Evolutionary conservation across 2,329 filamentous ascomycete genomes (phyloP), one percentile per base, ranked within the genome.

Genomic region (Aspergillus sp.): DNA sequence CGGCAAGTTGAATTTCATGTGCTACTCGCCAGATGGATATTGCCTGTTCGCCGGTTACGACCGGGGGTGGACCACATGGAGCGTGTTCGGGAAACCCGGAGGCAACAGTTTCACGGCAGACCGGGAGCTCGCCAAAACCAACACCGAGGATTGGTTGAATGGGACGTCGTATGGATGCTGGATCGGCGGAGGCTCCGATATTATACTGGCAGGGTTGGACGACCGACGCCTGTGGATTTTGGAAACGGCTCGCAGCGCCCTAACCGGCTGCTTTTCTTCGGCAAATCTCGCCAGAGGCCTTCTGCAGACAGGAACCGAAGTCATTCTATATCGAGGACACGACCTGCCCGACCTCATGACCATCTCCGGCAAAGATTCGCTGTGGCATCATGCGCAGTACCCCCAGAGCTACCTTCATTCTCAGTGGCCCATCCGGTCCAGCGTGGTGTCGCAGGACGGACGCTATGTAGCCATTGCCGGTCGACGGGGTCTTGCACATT

Each of bases 381-480:
- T 97, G n/a, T 99, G 95, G 95, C 93, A 98, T 72, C 92, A 91
- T 62, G 87, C 93, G 1, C 91, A 91, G 69, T 88, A 97, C 42
- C 95, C 95, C 1, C 82, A 90, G 0, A 83, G 84, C 20, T 99
- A 99, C 74, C 85, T 99, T 5, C 82, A 92, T 45, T 89, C 94
- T 58, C 94, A 99, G 70, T 97, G 95, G 92, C 95, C 95, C 1
- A 92, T 99, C 64, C 87, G 90, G 58, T 90, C 88, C 69, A 90
- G 90, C 18, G 91, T 94, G 52, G 90, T 96, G 55, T 98, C 95
- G 1, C 84, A 91, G 26, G 95, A 99, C 73, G 95, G 95, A 2
- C 85, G 93, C 75, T 99, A 98, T 77, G 86, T 98, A 52, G 95
- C 95, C 4, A 89, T 98, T n/a, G 93, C 95, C n/a, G 95, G 95